Evolutionary conservation across 2,329 filamentous ascomycete species (phyloP).

Genomic region (Colletotrichum theobromicola): DNA sequence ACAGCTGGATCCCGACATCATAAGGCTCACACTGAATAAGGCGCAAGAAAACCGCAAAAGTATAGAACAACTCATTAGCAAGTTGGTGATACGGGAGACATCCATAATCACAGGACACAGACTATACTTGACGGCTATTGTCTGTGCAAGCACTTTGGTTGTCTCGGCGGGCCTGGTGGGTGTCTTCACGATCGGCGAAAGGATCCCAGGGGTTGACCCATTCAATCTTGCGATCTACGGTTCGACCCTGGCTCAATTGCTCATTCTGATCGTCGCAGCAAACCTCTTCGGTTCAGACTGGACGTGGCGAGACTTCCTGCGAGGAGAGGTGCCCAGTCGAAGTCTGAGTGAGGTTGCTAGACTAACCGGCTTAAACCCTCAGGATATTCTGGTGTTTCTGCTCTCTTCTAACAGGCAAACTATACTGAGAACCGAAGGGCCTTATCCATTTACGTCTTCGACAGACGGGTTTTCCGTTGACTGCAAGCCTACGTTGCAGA

Average conservation of each 20-base stretch:
- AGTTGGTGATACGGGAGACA: too few species aligned
- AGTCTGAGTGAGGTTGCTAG: slow-evolving; percentile 25
- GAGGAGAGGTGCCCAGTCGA: slow-evolving; percentile 23
- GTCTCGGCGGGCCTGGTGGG: too few species aligned
- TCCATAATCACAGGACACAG: neutral
- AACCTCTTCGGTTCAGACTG: too few species aligned
- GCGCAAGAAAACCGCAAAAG: too few species aligned
- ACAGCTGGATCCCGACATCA: too few species aligned
- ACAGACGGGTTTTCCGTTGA: neutral
- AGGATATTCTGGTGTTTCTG: slow-evolving; percentile 15
- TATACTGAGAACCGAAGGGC: neutral
- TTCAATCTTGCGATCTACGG: slow-evolving; percentile 30
- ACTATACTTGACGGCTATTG: neutral
- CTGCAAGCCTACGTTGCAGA: neutral
- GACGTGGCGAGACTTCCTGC: slow-evolving; percentile 32
- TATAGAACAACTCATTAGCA: too few species aligned
- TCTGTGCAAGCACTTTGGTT: neutral
- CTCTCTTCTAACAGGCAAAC: neutral
- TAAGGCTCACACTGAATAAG: too few species aligned
- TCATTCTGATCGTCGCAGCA: too few species aligned
- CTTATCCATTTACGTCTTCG: neutral
- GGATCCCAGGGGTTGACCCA: slow-evolving; percentile 35
- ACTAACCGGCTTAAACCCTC: slow-evolving; percentile 25
- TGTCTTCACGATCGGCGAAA: slow-evolving; percentile 26
- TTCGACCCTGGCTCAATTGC: too few species aligned